Conservation (phyloP, 1,284 basidiomycete genomes). For the Cryptococcus maquisensis region DNA sequence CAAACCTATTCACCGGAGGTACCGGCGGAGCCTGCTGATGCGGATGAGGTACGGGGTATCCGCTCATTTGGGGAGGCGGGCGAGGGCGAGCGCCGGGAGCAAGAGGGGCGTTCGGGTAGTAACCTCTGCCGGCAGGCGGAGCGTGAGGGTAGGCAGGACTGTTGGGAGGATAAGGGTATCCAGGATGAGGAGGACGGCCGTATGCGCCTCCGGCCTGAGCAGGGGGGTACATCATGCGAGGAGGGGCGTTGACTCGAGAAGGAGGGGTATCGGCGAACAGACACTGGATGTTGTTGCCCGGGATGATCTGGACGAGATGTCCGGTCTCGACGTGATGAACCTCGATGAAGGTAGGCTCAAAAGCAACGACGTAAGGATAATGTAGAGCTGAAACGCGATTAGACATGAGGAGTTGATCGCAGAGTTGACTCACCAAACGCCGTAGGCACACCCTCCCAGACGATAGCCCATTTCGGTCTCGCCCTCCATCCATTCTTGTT, state of each 20-base stretch:
- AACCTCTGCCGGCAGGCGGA: constrained; percentile 3
- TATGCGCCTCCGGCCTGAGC: neutral
- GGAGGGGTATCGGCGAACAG: constrained; percentile 92
- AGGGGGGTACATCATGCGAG: constrained; percentile 30
- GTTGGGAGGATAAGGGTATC: constrained; percentile 1
- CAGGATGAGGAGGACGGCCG: constrained; percentile 5
- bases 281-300: constrained; percentile 80
- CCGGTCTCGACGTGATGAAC: constrained; percentile 94
- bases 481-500: constrained; percentile 94
- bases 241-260: constrained; percentile 52
- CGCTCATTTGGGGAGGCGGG: constrained; percentile 1
- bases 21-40: neutral
- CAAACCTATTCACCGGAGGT: constrained; percentile 19
- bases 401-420: neutral
- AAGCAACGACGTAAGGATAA: constrained; percentile 94
- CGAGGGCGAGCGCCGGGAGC: neutral
- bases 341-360: constrained; percentile 95
- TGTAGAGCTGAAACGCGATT: constrained; percentile 65
- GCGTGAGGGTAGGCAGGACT: neutral
- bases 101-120: constrained; percentile 7
- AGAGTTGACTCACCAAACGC: constrained; percentile 66
- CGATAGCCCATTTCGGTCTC: constrained; percentile 84
- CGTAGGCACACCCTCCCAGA: constrained; percentile 94
- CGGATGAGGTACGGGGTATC: constrained; percentile 18
- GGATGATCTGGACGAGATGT: constrained; percentile 88